These are phyloP conservation scores for Camelina neglecta DNA, from an alignment of 345 rosid species.

Conservation along the genomic window DNA sequence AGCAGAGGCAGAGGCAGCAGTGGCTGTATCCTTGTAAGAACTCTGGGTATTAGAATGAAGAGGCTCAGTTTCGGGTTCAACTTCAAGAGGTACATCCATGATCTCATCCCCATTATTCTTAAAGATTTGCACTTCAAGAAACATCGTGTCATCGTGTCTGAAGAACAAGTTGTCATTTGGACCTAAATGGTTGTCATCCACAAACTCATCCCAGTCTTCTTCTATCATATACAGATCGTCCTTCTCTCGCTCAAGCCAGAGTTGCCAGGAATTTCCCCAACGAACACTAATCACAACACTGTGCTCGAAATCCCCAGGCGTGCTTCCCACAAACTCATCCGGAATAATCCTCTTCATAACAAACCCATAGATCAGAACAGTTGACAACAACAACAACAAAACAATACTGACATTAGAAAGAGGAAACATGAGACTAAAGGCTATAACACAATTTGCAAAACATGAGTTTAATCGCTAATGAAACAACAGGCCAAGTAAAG, in stretches of 20 bases:
- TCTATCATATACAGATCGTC: constrained; percentile 12
- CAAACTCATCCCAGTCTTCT: constrained; percentile 45
- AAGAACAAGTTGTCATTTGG: constrained; percentile 26
- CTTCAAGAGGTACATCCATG: constrained; percentile 9
- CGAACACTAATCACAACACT: constrained; percentile 30
- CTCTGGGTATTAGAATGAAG: neutral
- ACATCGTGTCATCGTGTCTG: constrained; percentile 28
- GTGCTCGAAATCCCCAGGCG: constrained; percentile 7
- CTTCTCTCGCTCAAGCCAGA: constrained; percentile 28
- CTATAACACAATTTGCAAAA: neutral
- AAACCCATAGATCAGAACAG: constrained; percentile 5
- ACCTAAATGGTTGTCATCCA: constrained; percentile 21
- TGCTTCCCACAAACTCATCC: constrained; percentile 28
- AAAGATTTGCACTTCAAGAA: constrained; percentile 17
- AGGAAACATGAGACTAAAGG: constrained; percentile 12
- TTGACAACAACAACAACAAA: constrained; percentile 13
- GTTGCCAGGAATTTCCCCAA: constrained; percentile 37
- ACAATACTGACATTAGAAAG: neutral
- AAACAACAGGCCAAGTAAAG: neutral
- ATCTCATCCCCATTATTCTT: constrained; percentile 7
- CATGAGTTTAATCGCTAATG: no score
- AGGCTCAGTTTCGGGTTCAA: constrained; percentile 11
- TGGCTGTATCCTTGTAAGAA: constrained; percentile 7
- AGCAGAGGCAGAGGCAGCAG: constrained; percentile 15
- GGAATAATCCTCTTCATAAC: constrained; percentile 39